Base-by-base conservation (phyloP, 2,329 filamentous ascomycete genomes). In the Alternaria atra region DNA sequence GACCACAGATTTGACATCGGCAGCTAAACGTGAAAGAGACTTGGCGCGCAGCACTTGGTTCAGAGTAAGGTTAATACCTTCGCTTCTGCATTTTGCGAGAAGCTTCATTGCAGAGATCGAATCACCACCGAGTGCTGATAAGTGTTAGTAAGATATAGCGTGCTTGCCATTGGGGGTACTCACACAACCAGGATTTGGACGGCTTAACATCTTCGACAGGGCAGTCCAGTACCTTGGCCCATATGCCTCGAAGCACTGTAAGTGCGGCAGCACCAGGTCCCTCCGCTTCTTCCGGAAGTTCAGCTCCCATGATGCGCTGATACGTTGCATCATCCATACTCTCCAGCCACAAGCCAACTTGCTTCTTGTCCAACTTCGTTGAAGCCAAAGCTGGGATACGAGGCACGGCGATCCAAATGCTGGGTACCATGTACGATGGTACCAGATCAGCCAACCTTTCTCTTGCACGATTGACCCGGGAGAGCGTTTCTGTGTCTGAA, bases 331-430 rank as follows among this genome's bases (percentile, higher is more conserved):
- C 72, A n/a, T 80, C 75, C 65, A 81, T 75, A 40, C 67, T 70
- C 23, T 81, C 79, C 3, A 85, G 60, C 84, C 84, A 86, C 2
- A 68, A 66, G 2, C 75, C 75, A 15, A 82, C 72, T 48, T 69
- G 68, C 59, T 74, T 74, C 52, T 70, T 68, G 56, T 77, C 74
- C 6, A 73, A 55, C 55, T 77, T 77, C n/a, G 70, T 60, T 1
- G 74, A 76, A 34, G 68, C 68, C 12, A 76, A 40, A 6, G 58
- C 58, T 8, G 75, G 75, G 50, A 77, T 70, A 5, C 75, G 62
- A 61, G 76, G 66, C 34, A 82, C 71, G 4, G 79, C 78, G 63
- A 75, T 69, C 78, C 79, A 77, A 2, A 74, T 58, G 13, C 61
- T 55, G 1, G 74, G 75, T 4, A 76, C 66, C 74, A 77, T 77